Conservation (phyloP, 2,329 filamentous ascomycete genomes). For the Sclerotinia sclerotiorum region DNA sequence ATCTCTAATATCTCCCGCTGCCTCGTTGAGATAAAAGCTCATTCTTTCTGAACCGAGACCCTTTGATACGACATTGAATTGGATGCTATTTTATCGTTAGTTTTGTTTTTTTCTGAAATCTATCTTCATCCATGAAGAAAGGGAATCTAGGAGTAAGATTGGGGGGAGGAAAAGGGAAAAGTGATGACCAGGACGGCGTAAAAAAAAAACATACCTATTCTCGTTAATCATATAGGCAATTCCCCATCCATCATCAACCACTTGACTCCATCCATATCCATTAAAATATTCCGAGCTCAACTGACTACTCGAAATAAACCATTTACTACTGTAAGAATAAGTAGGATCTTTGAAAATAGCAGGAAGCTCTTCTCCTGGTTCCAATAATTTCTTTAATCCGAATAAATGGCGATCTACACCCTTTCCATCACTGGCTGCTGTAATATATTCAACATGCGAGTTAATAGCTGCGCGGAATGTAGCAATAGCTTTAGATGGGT, state of each 20-base stretch:
- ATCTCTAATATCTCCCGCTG: constrained; percentile 84
- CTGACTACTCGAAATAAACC: constrained; percentile 88
- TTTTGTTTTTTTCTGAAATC: neutral
- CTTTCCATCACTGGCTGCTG: constrained; percentile 83
- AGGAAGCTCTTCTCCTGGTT: constrained; percentile 77
- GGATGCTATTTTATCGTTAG: constrained; percentile 60
- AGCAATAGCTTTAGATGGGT: constrained; percentile 65
- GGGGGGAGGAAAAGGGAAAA: neutral
- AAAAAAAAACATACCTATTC: constrained; percentile 64
- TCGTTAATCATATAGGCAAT: constrained; percentile 99
- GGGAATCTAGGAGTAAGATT: neutral
- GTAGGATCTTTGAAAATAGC: constrained; percentile 84
- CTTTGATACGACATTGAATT: constrained; percentile 98
- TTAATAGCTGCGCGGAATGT: constrained; percentile 81
- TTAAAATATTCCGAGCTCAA: constrained; percentile 97
- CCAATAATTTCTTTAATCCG: constrained; percentile 86
- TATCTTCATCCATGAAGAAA: neutral
- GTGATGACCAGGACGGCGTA: neutral
- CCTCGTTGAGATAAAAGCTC: constrained; percentile 95
- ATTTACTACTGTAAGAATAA: constrained; percentile 78
- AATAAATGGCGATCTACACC: constrained; percentile 97
- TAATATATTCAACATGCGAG: constrained; percentile 87
- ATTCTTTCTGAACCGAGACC: constrained; percentile 85
- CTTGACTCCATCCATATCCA: constrained; percentile 98
- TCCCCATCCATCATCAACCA: constrained; percentile 92